Evolutionary conservation across 352 stramenopile species (phyloP), one percentile per base, ranked within the genome.

Genomic region (Thalassiosira hispida): DNA sequence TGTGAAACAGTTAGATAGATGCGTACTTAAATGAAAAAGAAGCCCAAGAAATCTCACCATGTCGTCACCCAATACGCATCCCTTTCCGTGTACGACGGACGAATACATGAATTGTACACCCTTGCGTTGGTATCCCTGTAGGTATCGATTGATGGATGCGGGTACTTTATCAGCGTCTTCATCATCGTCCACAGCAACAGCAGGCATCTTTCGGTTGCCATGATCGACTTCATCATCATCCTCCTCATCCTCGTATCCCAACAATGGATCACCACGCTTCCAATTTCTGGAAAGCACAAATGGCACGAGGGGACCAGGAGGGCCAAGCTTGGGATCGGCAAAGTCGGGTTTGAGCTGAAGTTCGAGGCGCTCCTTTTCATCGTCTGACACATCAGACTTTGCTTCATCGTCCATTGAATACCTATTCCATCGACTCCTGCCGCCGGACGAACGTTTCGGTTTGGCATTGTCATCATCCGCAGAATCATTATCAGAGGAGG

Each of bases 101-200:
- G 90, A 85, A 70, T 89, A 89, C 69, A 95, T 85, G 35, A 94
- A 95, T 47, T 83, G 44, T 52, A 95, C 81, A 11, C 92, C 92
- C 22, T 80, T 77, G 46, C 84, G 68, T 68, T 95, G 92, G 81
- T 92, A 95, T 12, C 60, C 62, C 47, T 81, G 51, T 29, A 95
- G 67, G 72, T 95, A 95, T 31, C 88, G 73, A 77, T 90, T 91
- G 16, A 94, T 90, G 14, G 88, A 87, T 33, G 87, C 89, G 20
- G 92, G 90, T 18, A 95, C 83, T 60, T 81, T 18, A 66, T 87
- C 47, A 7, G 38, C 29, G 1, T 63, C 40, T 63, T 71, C 42
- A 40, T 76, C 55, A 53, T 31, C 29, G 23, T 56, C 18, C 16
- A 27, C 25, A 11, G 44, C 25, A 31, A 14, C 18, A 18, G 25